These are phyloP conservation scores for Reutealis trisperma DNA, from an alignment of 345 rosid genomes.

Conservation along the genomic window DNA sequence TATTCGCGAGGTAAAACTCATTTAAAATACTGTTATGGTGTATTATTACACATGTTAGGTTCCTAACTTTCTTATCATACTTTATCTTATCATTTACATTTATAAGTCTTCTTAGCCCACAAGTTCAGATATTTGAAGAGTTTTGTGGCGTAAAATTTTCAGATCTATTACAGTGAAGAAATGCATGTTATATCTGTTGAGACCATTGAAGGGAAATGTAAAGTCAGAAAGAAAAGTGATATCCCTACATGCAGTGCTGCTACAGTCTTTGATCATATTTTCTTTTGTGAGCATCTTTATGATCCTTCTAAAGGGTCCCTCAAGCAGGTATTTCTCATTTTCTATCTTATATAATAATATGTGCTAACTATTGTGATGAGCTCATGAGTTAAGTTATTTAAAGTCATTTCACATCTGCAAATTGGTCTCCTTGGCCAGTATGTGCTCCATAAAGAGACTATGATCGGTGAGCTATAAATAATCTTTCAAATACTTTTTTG, in stretches of 20 bases:
- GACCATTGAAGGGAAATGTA: slow-evolving; percentile 74
- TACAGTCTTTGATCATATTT: slow-evolving; percentile 59
- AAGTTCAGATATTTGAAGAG: not conserved
- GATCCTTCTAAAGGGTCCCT: slow-evolving; percentile 71
- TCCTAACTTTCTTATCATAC: not conserved
- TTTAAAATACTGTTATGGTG: not conserved
- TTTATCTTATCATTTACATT: not conserved
- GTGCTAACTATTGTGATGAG: not conserved
- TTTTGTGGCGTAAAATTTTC: slow-evolving; percentile 23
- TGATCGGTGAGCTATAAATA: slow-evolving; percentile 5
- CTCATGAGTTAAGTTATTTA: not conserved
- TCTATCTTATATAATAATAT: not conserved
- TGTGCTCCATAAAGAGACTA: not conserved
- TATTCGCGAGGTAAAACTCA: slow-evolving; percentile 28
- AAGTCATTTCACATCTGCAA: not conserved
- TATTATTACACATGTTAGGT: not conserved
- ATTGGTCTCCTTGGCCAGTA: not conserved
- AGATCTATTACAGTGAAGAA: slow-evolving; percentile 79
- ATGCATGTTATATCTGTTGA: slow-evolving; percentile 36
- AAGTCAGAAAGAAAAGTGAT: slow-evolving; percentile 73
- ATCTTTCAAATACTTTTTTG: slow-evolving; percentile 17
- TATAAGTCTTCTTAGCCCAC: not conserved
- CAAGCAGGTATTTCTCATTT: slow-evolving; percentile 54
- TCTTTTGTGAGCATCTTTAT: slow-evolving; percentile 76
- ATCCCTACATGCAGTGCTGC: slow-evolving; percentile 46